Conservation (phyloP, 2,329 filamentous ascomycete species). For the Elsinoe arachidis region DNA sequence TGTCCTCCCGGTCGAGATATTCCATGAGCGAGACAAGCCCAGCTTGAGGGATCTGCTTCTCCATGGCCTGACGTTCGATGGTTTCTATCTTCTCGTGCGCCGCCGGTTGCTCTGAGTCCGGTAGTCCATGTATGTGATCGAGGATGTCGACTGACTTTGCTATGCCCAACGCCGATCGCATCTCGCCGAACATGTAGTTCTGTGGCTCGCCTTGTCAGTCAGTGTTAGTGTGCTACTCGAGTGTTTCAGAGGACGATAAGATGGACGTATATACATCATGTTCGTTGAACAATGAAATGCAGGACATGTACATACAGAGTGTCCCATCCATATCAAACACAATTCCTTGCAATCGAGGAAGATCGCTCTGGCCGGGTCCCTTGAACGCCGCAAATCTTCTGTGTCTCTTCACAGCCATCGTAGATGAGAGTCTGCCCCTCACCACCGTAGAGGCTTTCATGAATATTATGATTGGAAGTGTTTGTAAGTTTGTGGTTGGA, state of each 20-base stretch:
- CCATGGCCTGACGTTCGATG: constrained; percentile 78
- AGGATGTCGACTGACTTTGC: constrained; percentile 71
- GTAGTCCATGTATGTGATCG: constrained; percentile 71
- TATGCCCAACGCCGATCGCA: constrained; percentile 69
- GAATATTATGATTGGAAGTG: not conserved
- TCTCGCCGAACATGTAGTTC: constrained; percentile 89
- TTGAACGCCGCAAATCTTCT: constrained; percentile 45
- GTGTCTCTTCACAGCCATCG: constrained; percentile 1
- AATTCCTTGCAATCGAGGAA: constrained; percentile 44
- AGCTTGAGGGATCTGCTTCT: constrained; percentile 67
- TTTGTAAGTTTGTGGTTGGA: too few species aligned
- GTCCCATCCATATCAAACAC: constrained; percentile 96
- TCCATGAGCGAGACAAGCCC: constrained; percentile 71
- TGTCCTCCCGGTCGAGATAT: constrained; percentile 59
- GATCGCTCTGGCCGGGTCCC: constrained; percentile 24
- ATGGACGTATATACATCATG: not conserved
- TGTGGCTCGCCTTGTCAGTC: constrained; percentile 62
- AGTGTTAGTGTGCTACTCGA: not conserved
- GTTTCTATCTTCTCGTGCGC: constrained; percentile 66
- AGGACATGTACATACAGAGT: constrained; percentile 55
- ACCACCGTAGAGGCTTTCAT: not conserved
- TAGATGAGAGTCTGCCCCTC: not conserved
- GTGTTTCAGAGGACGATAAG: not conserved
- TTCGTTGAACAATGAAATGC: not conserved
- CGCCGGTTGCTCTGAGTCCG: constrained; percentile 43